A percentile compares a stretch with the other conserved stretches of the same genome.
Conservation (phyloP, 805 yeast species). For the Brettanomyces anomalus region DNA sequence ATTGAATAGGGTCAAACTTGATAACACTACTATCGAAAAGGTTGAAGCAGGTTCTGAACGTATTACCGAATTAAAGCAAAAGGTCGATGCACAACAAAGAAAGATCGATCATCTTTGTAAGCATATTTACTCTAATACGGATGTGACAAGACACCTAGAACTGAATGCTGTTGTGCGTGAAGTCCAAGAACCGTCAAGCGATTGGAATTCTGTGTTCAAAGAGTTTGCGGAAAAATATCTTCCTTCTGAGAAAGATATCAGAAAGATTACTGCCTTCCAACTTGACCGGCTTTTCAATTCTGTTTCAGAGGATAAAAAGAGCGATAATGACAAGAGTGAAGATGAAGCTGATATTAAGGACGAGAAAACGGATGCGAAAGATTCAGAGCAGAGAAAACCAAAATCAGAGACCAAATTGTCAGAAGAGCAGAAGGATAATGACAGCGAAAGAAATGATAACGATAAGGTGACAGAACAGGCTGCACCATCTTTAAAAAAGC, state of each 20-base stretch:
- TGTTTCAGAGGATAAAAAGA: conserved; percentile 8
- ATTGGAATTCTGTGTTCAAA: conserved; percentile 79
- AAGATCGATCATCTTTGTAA: conserved; percentile 37
- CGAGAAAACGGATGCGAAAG: conserved; percentile 10
- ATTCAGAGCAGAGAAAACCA: conserved; percentile 4
- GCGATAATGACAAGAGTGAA: conserved; percentile 4
- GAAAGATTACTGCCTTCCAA: conserved; percentile 83
- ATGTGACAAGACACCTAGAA: conserved; percentile 57
- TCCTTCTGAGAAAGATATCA: conserved; percentile 90
- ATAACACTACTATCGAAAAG: conserved; percentile 61
- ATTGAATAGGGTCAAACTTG: conserved; percentile 68
- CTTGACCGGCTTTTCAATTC: conserved; percentile 63
- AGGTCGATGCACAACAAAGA: conserved; percentile 42
- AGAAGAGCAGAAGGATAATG: no score
- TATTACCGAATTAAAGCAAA: conserved; percentile 47
- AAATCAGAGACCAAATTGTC: conserved; percentile 3
- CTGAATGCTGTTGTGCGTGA: conserved; percentile 62
- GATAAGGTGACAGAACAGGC: not conserved
- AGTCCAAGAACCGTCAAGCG: conserved; percentile 73
- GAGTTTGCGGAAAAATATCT: conserved; percentile 71
- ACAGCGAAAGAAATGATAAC: not conserved
- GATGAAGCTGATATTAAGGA: conserved; percentile 3
- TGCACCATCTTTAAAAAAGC: not conserved
- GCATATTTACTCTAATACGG: conserved; percentile 42
- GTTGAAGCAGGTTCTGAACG: conserved; percentile 57